Percentiles rank a stretch among this genome's conserved stretches.
Evolutionary conservation across 495 filamentous ascomycete species (phyloP).

Genomic region (Aspergillus kassunensis): DNA sequence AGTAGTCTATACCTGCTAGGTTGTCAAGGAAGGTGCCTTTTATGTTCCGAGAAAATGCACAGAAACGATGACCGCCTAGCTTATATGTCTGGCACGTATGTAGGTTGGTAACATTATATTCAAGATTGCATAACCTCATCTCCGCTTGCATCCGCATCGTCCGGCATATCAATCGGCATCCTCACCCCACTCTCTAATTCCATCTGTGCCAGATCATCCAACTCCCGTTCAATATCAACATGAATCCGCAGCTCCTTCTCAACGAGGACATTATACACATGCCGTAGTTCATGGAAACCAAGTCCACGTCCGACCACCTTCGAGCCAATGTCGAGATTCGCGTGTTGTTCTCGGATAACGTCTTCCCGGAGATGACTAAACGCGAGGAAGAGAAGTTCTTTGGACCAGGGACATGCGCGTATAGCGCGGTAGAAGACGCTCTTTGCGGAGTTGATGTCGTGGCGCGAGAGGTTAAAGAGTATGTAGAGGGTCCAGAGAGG

Average conservation of each 20-base stretch:
- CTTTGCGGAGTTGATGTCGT: constrained; percentile 42
- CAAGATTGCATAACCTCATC: constrained; percentile 22
- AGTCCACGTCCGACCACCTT: constrained; percentile 22
- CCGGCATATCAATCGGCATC: constrained; percentile 26
- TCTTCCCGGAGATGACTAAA: constrained; percentile 50
- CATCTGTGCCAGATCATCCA: constrained; percentile 24
- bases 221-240: constrained; percentile 35
- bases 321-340: not conserved
- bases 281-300: constrained; percentile 37
- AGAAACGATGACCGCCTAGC: too few relatives aligned
- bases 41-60: too few relatives aligned
- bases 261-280: constrained; percentile 46
- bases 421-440: constrained; percentile 44
- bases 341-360: not conserved
- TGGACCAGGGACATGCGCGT: constrained; percentile 70
- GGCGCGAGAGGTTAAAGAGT: constrained; percentile 45
- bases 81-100: too few relatives aligned
- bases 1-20: too few relatives aligned
- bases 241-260: constrained; percentile 53
- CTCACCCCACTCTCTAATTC: constrained; percentile 6
- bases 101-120: not conserved
- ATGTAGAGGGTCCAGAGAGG: constrained; percentile 67
- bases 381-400: constrained; percentile 61
- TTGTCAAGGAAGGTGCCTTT: too few relatives aligned
- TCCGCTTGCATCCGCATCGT: constrained; percentile 26